Conservation (phyloP, 2,329 filamentous ascomycete genomes). For the Raffaelea ambrosiae region DNA sequence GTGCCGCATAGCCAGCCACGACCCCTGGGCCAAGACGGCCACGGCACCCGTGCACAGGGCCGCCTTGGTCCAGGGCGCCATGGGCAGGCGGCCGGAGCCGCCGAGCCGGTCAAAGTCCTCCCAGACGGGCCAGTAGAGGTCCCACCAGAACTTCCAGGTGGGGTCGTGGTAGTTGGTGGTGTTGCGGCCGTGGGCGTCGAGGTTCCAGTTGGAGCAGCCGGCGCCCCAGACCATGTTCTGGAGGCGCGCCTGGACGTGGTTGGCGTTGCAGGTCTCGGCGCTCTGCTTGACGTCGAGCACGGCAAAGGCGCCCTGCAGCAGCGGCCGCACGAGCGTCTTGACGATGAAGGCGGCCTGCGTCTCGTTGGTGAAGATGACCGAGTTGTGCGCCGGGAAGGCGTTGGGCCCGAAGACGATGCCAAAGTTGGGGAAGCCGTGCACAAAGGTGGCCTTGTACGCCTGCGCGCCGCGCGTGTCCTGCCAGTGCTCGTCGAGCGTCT, state of each 20-base stretch:
- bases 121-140: too few species aligned
- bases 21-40: too few species aligned
- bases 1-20: too few species aligned
- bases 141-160: too few species aligned
- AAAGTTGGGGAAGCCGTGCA: constrained; percentile 23
- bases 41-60: too few species aligned
- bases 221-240: constrained; percentile 24
- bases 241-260: constrained; percentile 22
- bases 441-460: constrained; percentile 21
- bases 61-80: too few species aligned
- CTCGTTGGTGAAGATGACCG: constrained; percentile 13
- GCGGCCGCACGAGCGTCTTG: constrained; percentile 16
- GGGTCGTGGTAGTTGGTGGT: too few species aligned
- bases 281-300: constrained; percentile 25
- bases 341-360: constrained; percentile 17
- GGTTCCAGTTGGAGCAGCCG: constrained; percentile 33
- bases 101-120: too few species aligned
- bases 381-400: constrained; percentile 15
- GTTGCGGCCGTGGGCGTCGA: constrained; percentile 19
- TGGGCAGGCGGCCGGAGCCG: too few species aligned
- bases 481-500: constrained; percentile 19
- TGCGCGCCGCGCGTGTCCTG: constrained; percentile 17
- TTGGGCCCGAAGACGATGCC: constrained; percentile 17
- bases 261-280: constrained; percentile 21
- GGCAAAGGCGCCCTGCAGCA: constrained; percentile 20